These are phyloP conservation scores for Melastoma malabathricum DNA, from an alignment of 345 rosid genomes.

Conservation along the genomic window DNA sequence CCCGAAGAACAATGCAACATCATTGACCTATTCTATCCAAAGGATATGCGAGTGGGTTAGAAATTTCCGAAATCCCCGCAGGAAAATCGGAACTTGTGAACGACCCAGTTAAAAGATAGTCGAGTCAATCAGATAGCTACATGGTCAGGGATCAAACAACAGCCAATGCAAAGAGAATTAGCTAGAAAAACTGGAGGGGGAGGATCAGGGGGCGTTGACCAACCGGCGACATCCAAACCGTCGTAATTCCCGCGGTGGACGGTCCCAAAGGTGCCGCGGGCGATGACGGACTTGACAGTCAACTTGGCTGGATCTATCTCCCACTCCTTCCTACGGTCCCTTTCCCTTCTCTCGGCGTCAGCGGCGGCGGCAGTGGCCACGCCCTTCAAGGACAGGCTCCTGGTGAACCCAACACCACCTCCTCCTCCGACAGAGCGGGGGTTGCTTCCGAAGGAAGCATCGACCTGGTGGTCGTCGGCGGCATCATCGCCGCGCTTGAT, in stretches of 20 bases:
- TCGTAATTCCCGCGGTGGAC: constrained; percentile 96
- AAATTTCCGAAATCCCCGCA: no score
- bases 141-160: neutral
- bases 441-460: no score
- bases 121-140: no score
- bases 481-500: constrained; percentile 42
- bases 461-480: constrained; percentile 23
- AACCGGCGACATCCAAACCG: constrained; percentile 85
- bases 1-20: no score
- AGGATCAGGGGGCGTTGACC: constrained; percentile 12
- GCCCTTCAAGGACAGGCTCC: neutral
- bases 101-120: no score
- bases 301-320: constrained; percentile 95
- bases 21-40: no score
- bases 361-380: neutral
- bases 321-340: constrained; percentile 52
- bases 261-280: constrained; percentile 94
- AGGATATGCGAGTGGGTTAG: no score
- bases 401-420: neutral
- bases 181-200: neutral
- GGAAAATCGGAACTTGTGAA: no score
- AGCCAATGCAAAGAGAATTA: neutral
- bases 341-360: constrained; percentile 15
- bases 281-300: constrained; percentile 69
- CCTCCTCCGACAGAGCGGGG: neutral